phyloP scores from a whole-genome alignment of 768 basidiomycete species.

The Dioszegia aurantiaca region DNA sequence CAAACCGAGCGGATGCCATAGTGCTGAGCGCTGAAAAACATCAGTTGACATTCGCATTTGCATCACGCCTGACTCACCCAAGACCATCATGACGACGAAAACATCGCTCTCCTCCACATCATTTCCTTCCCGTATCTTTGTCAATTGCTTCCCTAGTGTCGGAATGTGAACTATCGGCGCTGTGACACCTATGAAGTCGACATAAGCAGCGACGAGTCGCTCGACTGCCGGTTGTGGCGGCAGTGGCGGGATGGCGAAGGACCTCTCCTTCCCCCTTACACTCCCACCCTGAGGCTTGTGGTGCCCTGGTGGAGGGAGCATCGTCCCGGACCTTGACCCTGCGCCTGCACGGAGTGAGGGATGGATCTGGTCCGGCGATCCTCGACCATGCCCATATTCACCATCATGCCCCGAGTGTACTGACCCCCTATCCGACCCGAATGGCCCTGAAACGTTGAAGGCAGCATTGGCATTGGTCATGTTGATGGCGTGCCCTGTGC shows the following conservation, averaged over 20 bases:
- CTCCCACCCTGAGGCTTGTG: not conserved
- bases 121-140: slow-evolving; percentile 46
- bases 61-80: slow-evolving; percentile 36
- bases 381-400: not conserved
- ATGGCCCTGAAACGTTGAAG: slow-evolving; percentile 12
- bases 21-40: slow-evolving; percentile 45
- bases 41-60: not conserved
- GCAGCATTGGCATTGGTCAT: slow-evolving; percentile 15
- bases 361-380: not conserved
- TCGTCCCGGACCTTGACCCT: not conserved
- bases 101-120: slow-evolving; percentile 51
- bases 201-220: slow-evolving; percentile 51
- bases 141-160: slow-evolving; percentile 47
- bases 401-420: slow-evolving; percentile 13
- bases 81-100: slow-evolving; percentile 53
- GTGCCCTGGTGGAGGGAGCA: not conserved
- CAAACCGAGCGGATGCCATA: slow-evolving; percentile 52
- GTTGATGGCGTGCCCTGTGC: slow-evolving; percentile 39
- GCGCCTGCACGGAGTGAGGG: slow-evolving; percentile 13
- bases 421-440: slow-evolving; percentile 27
- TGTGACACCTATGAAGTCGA: slow-evolving; percentile 53
- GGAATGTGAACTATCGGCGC: slow-evolving; percentile 54
- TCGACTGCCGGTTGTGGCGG: slow-evolving; percentile 53
- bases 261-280: slow-evolving; percentile 20
- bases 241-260: slow-evolving; percentile 47